A percentile compares a stretch with the other conserved stretches of the same genome.
phyloP scores from a whole-genome alignment of 176 grass and related monocot species.

The Eremochloa ophiuroides region DNA sequence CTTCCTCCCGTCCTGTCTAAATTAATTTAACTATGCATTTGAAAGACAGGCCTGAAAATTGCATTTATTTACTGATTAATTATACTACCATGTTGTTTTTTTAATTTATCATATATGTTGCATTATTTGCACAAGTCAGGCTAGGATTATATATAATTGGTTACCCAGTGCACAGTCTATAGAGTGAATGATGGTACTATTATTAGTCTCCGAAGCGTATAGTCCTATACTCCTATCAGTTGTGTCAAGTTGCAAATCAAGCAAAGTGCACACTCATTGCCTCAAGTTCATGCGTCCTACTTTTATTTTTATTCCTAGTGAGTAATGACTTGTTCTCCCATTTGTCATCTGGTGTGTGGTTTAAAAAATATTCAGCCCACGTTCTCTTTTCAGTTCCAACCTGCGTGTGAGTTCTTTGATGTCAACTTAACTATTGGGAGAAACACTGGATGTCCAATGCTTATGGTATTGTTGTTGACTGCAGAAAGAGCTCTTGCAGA shows the following conservation, averaged over 20 bases:
- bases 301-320: neutral
- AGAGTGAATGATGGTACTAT: neutral
- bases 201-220: neutral
- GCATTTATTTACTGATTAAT: neutral
- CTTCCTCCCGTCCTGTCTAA: neutral
- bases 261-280: neutral
- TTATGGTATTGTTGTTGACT: neutral
- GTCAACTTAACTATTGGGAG: neutral
- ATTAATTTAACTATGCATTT: neutral
- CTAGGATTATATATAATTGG: neutral
- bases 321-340: neutral
- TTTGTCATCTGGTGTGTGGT: neutral
- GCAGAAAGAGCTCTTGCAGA: conserved; percentile 39
- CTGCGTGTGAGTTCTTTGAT: neutral
- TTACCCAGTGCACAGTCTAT: neutral
- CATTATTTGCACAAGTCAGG: neutral
- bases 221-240: neutral
- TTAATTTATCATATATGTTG: neutral
- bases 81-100: neutral
- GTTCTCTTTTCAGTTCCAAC: neutral
- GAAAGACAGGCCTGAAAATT: neutral
- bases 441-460: neutral
- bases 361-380: neutral
- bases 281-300: neutral
- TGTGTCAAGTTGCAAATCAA: neutral